Conservation (phyloP, 345 rosid species). For the Arabidopsis thaliana region DNA sequence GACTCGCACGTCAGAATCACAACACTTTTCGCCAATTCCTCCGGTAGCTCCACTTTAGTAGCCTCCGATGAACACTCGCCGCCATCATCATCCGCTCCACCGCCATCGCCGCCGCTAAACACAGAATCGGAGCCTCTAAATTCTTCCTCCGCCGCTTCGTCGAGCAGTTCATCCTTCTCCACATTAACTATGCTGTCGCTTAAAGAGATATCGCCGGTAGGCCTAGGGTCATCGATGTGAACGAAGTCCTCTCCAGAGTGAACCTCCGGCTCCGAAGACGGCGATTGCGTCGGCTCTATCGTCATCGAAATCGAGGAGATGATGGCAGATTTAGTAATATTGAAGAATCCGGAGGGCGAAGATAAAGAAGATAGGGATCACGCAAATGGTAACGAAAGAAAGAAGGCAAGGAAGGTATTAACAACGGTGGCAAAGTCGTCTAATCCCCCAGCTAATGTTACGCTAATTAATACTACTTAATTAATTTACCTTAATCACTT, state of each 20-base stretch:
- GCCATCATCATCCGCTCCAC: slow-evolving; percentile 17
- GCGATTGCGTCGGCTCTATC: slow-evolving; percentile 53
- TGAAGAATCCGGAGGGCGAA: slow-evolving; percentile 9
- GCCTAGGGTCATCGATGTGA: slow-evolving; percentile 73
- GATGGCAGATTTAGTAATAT: slow-evolving; percentile 35
- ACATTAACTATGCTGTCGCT: slow-evolving; percentile 85
- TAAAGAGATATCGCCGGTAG: slow-evolving; percentile 50
- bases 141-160: slow-evolving; percentile 22
- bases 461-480: not conserved
- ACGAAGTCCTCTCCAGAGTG: slow-evolving; percentile 68
- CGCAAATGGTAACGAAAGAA: slow-evolving; percentile 14
- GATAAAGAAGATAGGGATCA: slow-evolving; percentile 32
- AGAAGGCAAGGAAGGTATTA: slow-evolving; percentile 11
- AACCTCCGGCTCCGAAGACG: slow-evolving; percentile 48
- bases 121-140: slow-evolving; percentile 37
- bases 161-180: slow-evolving; percentile 51
- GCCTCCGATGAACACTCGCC: slow-evolving; percentile 42
- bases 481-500: slow-evolving; percentile 1
- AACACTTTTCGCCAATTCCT: slow-evolving; percentile 71
- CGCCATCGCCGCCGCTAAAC: slow-evolving; percentile 24
- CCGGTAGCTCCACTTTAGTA: slow-evolving; percentile 60
- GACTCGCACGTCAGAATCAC: slow-evolving; percentile 79
- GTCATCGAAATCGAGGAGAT: slow-evolving; percentile 21
- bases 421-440: slow-evolving; percentile 39
- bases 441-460: not conserved